phyloP scores from a whole-genome alignment of 2,329 filamentous ascomycete genomes.

The Aspergillus hiratsukae region DNA sequence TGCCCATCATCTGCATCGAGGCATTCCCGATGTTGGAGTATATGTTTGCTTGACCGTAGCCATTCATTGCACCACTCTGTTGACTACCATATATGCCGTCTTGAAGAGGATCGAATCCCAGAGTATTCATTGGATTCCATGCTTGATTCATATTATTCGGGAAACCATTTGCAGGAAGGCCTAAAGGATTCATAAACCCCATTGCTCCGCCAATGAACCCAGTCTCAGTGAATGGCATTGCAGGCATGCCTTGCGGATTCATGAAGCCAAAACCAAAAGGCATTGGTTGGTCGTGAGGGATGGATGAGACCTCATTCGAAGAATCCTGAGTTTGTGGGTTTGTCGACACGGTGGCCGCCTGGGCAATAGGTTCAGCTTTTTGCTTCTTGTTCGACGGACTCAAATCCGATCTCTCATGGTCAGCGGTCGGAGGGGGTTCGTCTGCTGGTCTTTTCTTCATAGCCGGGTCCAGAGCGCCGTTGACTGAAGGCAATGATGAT shows the following conservation, averaged over 20 bases:
- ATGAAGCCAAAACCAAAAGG: slow-evolving; percentile 31
- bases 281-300: slow-evolving; percentile 33
- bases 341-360: slow-evolving; percentile 5
- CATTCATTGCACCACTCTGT: slow-evolving; percentile 28
- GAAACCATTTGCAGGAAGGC: slow-evolving; percentile 28
- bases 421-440: slow-evolving; percentile 54
- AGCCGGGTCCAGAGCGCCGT: slow-evolving; percentile 30
- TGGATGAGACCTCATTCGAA: slow-evolving; percentile 11
- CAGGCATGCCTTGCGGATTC: slow-evolving; percentile 26
- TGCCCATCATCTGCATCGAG: slow-evolving; percentile 36
- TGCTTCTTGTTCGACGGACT: slow-evolving; percentile 39
- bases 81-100: slow-evolving; percentile 34
- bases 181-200: slow-evolving; percentile 41
- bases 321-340: slow-evolving; percentile 14
- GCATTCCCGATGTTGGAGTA: slow-evolving; percentile 27
- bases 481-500: slow-evolving; percentile 28
- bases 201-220: slow-evolving; percentile 29
- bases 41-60: slow-evolving; percentile 31
- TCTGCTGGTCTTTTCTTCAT: slow-evolving; percentile 81
- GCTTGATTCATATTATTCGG: slow-evolving; percentile 29
- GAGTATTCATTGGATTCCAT: slow-evolving; percentile 45
- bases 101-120: slow-evolving; percentile 34
- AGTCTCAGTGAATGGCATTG: slow-evolving; percentile 32
- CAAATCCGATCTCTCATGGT: slow-evolving; percentile 42
- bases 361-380: slow-evolving; percentile 38